These are phyloP conservation scores for Pneumocystis carinii DNA, from an alignment of 1,139 yeast species.

Conservation along the genomic window DNA sequence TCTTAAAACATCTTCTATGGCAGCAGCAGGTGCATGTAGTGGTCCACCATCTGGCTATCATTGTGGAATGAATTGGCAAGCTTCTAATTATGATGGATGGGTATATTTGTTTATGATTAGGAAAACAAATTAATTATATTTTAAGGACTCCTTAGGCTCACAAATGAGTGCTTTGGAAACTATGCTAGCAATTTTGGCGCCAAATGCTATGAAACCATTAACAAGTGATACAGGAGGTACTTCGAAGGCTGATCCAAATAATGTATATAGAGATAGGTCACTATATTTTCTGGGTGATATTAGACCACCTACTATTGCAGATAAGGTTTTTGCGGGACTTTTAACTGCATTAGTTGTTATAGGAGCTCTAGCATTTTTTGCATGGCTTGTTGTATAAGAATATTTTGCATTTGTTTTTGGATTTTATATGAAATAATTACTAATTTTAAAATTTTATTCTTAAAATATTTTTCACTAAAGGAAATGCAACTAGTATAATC, in stretches of 20 bases:
- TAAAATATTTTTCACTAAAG: too few species aligned
- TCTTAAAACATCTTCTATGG: conserved; percentile 40
- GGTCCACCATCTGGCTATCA: conserved; percentile 69
- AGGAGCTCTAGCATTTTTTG: conserved; percentile 46
- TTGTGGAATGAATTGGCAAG: conserved; percentile 54
- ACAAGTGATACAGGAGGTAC: conserved; percentile 35
- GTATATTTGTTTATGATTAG: neutral
- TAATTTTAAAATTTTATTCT: neutral
- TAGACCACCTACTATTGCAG: conserved; percentile 40
- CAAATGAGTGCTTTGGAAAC: conserved; percentile 63
- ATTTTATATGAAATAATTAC: neutral
- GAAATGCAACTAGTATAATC: too few species aligned
- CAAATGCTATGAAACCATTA: conserved; percentile 29
- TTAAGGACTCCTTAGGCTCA: conserved; percentile 50
- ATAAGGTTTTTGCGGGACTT: conserved; percentile 78
- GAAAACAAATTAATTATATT: neutral
- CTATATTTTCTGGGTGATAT: conserved; percentile 17
- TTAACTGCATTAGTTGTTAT: conserved; percentile 63
- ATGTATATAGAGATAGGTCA: conserved; percentile 18
- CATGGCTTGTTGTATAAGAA: conserved; percentile 51
- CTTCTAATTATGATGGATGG: conserved; percentile 2
- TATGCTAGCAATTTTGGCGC: conserved; percentile 34
- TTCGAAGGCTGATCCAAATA: conserved; percentile 25
- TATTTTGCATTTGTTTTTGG: neutral
- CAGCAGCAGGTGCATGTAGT: conserved; percentile 54